A percentile compares a stretch with the other conserved stretches of the same genome.
Conservation (phyloP, 257 asterid species). For the Solanum neorickii region DNA sequence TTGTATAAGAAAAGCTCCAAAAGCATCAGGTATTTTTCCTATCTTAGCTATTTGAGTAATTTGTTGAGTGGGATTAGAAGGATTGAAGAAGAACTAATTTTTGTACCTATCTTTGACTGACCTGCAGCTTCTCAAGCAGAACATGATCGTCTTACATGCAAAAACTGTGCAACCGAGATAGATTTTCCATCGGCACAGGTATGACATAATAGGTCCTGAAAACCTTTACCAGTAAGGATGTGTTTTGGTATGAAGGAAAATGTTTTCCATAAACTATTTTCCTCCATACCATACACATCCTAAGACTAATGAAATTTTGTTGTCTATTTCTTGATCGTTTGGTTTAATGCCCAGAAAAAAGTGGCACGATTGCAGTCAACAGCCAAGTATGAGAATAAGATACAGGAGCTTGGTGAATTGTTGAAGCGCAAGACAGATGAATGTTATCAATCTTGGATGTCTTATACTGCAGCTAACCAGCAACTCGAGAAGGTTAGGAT, state of each 20-base stretch:
- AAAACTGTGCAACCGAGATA: conserved; percentile 56
- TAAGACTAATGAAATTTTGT: neutral
- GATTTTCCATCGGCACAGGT: conserved; percentile 76
- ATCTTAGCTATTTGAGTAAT: neutral
- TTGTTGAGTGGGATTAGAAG: neutral
- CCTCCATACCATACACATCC: neutral
- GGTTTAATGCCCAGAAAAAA: conserved; percentile 50
- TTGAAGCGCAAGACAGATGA: conserved; percentile 80
- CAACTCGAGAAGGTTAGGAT: conserved; percentile 72
- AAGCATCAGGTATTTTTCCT: conserved; percentile 31
- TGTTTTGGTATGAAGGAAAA: neutral
- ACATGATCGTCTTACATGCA: conserved; percentile 41
- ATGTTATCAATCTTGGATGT: conserved; percentile 98
- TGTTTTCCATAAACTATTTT: neutral
- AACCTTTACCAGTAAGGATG: neutral
- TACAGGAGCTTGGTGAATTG: conserved; percentile 55
- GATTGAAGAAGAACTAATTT: neutral
- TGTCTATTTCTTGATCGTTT: neutral
- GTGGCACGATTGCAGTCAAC: conserved; percentile 32
- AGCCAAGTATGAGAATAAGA: conserved; percentile 68
- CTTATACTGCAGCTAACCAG: conserved; percentile 71
- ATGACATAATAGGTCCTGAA: neutral
- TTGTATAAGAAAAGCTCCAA: conserved; percentile 53
- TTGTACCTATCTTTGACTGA: conserved; percentile 1
- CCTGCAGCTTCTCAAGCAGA: conserved; percentile 32